Conservation (phyloP, 306 rosid genomes). For the Benincasa hispida region DNA sequence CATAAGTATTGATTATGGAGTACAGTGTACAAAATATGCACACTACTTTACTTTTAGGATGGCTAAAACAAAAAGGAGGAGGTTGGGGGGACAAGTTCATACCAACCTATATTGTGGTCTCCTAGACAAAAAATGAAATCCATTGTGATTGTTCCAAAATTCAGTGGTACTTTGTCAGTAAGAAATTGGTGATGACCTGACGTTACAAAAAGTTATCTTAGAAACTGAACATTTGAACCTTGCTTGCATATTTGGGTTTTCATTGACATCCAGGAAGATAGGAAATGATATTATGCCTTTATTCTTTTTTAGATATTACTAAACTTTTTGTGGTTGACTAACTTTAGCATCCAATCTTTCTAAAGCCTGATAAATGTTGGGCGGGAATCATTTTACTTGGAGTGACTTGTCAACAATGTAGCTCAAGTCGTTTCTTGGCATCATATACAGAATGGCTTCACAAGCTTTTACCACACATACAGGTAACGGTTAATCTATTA, state of each 20-base stretch:
- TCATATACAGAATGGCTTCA: slow-evolving; percentile 63
- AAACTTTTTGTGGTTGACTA: not conserved
- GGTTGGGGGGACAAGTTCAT: not conserved
- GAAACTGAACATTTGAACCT: slow-evolving; percentile 1
- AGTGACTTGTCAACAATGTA: slow-evolving; percentile 65
- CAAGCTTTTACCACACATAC: slow-evolving; percentile 43
- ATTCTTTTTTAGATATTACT: not conserved
- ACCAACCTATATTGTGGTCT: not conserved
- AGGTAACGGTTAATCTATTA: slow-evolving; percentile 30
- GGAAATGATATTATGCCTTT: not conserved
- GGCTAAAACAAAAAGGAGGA: not conserved
- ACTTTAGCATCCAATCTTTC: slow-evolving; percentile 13
- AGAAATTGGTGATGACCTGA: not conserved
- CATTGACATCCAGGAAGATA: not conserved
- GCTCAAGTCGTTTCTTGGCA: slow-evolving; percentile 50
- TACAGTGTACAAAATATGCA: not conserved
- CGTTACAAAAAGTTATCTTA: not conserved
- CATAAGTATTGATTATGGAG: not conserved
- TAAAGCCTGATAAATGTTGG: slow-evolving; percentile 92
- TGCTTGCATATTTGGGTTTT: not conserved
- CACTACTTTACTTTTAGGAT: not conserved
- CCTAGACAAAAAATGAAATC: not conserved
- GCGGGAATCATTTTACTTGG: slow-evolving; percentile 76
- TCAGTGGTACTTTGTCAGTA: not conserved
- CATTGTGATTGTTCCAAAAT: not conserved